A percentile compares a stretch with the other conserved stretches of the same genome.
phyloP scores from a whole-genome alignment of 495 filamentous ascomycete species.

The Xylona heveae region DNA sequence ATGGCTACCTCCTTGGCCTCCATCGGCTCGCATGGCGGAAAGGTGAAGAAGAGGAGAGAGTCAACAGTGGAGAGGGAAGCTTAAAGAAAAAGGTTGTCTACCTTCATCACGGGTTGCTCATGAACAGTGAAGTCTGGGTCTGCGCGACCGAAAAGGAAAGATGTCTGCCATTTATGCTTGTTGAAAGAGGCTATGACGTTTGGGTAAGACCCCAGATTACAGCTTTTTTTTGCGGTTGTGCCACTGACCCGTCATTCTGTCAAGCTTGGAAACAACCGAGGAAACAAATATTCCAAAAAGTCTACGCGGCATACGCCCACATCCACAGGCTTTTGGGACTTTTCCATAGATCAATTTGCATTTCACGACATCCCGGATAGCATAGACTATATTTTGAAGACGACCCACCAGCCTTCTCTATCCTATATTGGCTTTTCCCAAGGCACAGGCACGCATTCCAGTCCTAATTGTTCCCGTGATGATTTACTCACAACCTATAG shows the following conservation, averaged over 20 bases:
- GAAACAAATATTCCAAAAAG: conserved; percentile 98
- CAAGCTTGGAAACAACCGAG: conserved; percentile 82
- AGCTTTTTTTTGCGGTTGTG: background rate
- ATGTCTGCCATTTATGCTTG: conserved; percentile 70
- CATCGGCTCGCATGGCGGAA: conserved; percentile 69
- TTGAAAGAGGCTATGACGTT: conserved; percentile 87
- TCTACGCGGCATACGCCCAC: conserved; percentile 50
- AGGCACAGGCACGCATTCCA: conserved; percentile 31
- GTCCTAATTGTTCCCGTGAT: no score
- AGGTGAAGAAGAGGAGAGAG: conserved; percentile 50
- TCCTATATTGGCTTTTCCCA: conserved; percentile 96
- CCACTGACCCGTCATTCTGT: background rate
- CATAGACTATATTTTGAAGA: conserved; percentile 74
- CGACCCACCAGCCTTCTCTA: conserved; percentile 63
- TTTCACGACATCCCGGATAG: conserved; percentile 93
- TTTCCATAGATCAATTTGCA: conserved; percentile 93
- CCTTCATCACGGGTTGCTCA: conserved; percentile 85
- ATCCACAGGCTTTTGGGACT: conserved; percentile 76
- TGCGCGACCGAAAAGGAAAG: conserved; percentile 72
- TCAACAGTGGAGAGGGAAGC: conserved; percentile 52
- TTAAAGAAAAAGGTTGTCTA: conserved; percentile 75
- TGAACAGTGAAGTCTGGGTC: conserved; percentile 99
- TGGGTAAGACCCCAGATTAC: conserved; percentile 54
- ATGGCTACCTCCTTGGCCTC: conserved; percentile 83
- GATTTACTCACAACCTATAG: conserved; percentile 16